Conservation (phyloP, 306 rosid genomes). For the Castanea crenata region DNA sequence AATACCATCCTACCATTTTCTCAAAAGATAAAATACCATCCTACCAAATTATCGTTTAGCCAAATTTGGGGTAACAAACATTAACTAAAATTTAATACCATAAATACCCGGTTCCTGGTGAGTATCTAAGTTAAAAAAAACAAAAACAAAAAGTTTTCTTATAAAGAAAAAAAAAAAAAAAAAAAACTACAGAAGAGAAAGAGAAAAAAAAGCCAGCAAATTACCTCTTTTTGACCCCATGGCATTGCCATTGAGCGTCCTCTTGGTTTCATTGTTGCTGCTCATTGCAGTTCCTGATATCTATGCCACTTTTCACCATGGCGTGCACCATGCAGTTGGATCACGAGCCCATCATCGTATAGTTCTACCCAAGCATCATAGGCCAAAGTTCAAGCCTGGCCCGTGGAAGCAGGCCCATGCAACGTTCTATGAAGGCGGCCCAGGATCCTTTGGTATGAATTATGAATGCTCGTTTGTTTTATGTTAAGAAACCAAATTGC, state of each 20-base stretch:
- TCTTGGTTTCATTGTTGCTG: constrained; percentile 24
- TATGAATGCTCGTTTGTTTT: background rate
- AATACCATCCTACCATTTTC: constrained; percentile 19
- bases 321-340: background rate
- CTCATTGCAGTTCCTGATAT: constrained; percentile 2
- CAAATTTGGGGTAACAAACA: background rate
- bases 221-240: background rate
- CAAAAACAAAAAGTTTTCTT: background rate
- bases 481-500: background rate
- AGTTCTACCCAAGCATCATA: constrained; percentile 3
- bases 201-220: background rate
- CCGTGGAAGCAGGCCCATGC: constrained; percentile 70
- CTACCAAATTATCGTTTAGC: constrained; percentile 12
- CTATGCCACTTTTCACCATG: background rate
- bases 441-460: constrained; percentile 52
- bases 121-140: background rate
- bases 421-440: constrained; percentile 74
- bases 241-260: constrained; percentile 22
- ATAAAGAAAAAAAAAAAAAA: background rate
- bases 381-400: constrained; percentile 28
- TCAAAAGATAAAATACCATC: constrained; percentile 4
- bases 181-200: background rate
- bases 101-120: background rate
- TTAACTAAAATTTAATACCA: constrained; percentile 12
- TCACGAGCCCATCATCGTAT: background rate